Conservation (phyloP, 2,329 filamentous ascomycete species). For the Fusarium protoensiforme region DNA sequence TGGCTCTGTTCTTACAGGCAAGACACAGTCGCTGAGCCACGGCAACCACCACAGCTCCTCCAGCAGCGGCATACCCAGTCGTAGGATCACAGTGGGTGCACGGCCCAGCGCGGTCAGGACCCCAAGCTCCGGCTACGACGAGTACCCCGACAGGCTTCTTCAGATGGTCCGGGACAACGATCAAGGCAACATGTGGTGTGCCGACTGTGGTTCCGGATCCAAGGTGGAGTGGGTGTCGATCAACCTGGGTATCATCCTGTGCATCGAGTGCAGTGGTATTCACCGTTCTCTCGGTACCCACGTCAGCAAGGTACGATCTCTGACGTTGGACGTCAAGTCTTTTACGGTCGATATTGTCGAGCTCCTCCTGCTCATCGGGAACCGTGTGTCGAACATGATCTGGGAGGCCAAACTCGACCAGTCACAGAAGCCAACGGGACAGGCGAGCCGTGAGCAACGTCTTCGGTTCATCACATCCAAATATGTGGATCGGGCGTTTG, state of each 20-base stretch:
- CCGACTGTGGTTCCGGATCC: conserved; percentile 89
- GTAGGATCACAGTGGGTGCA: conserved; percentile 92
- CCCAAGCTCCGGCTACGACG: conserved; percentile 78
- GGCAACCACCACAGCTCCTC: conserved; percentile 62
- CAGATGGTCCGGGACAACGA: conserved; percentile 90
- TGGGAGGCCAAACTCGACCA: conserved; percentile 91
- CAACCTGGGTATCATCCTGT: conserved; percentile 94
- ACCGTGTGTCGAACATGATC: conserved; percentile 94
- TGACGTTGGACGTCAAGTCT: conserved; percentile 94
- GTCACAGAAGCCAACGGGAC: conserved; percentile 76
- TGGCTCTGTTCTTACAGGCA: conserved; percentile 91
- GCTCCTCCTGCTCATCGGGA: conserved; percentile 89
- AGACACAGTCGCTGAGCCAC: conserved; percentile 77
- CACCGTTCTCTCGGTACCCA: conserved; percentile 96
- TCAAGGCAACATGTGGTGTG: conserved; percentile 92
- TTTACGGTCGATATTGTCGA: conserved; percentile 98
- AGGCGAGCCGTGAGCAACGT: conserved; percentile 87
- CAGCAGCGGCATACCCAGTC: conserved; percentile 70
- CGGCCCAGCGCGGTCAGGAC: conserved; percentile 78
- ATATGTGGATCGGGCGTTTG: conserved; percentile 85
- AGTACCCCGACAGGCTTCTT: conserved; percentile 85
- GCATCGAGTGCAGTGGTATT: conserved; percentile 98
- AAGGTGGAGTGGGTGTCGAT: conserved; percentile 99
- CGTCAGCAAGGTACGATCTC: conserved; percentile 95
- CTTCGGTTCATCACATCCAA: conserved; percentile 96